These are phyloP conservation scores for Suhomyces prunicola DNA, from an alignment of 805 yeast genomes.

Conservation along the genomic window DNA sequence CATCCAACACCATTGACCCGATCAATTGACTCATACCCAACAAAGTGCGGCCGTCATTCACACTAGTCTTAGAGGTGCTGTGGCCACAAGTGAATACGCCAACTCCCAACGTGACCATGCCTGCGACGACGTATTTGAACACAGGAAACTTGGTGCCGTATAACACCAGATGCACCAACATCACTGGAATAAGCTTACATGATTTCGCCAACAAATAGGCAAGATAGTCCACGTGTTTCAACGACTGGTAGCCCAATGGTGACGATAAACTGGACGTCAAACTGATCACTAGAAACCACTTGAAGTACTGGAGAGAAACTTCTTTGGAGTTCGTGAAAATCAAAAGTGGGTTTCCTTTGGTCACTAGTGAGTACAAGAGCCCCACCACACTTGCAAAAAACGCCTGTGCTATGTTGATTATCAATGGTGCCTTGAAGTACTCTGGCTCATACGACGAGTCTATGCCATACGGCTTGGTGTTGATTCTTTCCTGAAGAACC, in stretches of 20 bases:
- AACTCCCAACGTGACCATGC: constrained; percentile 80
- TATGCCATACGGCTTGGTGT: constrained; percentile 67
- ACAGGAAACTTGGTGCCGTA: constrained; percentile 70
- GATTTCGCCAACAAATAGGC: constrained; percentile 85
- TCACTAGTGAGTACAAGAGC: constrained; percentile 46
- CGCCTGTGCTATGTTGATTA: constrained; percentile 76
- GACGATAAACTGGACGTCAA: constrained; percentile 75
- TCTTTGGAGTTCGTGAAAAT: constrained; percentile 26
- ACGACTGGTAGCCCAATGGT: constrained; percentile 76
- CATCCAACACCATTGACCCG: constrained; percentile 75
- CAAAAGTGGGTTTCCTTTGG: constrained; percentile 27
- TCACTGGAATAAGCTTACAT: constrained; percentile 92
- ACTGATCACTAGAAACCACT: constrained; percentile 52
- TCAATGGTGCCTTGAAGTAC: constrained; percentile 70
- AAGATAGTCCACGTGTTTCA: constrained; percentile 81
- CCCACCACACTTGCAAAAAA: constrained; percentile 71
- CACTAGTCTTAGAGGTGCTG: constrained; percentile 16
- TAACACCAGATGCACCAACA: constrained; percentile 70
- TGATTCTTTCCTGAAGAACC: constrained; percentile 81
- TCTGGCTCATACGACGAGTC: constrained; percentile 20
- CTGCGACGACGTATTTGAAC: constrained; percentile 76
- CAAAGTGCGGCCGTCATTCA: constrained; percentile 40
- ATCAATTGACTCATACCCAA: constrained; percentile 62
- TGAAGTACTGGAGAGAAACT: constrained; percentile 16
- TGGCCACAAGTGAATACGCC: constrained; percentile 61